phyloP scores from a whole-genome alignment of 129 eudicot genomes.

The Heracleum sosnowskyi region DNA sequence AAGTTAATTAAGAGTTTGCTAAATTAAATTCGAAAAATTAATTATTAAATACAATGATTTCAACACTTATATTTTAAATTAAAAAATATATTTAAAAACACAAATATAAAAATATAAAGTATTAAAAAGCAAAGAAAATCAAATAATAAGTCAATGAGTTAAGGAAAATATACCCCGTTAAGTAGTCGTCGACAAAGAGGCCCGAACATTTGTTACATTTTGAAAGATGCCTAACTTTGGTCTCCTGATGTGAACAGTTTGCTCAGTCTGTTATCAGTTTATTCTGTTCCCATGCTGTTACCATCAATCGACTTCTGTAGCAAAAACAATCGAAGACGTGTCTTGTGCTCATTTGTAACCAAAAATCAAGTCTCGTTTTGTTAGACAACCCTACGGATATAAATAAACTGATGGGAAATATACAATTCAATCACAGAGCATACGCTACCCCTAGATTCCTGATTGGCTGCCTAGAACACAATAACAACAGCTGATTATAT shows the following conservation, averaged over 20 bases:
- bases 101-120: too few species aligned
- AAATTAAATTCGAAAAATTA: too few species aligned
- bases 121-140: too few species aligned
- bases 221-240: neutral
- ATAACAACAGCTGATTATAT: constrained; percentile 2
- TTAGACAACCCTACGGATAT: neutral
- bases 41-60: too few species aligned
- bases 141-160: too few species aligned
- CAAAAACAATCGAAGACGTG: neutral
- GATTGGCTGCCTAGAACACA: neutral
- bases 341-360: neutral
- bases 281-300: neutral
- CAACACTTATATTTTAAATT: too few species aligned
- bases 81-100: too few species aligned
- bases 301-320: neutral
- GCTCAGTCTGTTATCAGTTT: neutral
- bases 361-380: neutral
- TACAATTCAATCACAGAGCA: neutral
- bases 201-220: neutral
- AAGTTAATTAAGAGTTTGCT: too few species aligned
- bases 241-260: neutral
- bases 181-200: too few species aligned
- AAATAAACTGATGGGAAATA: neutral
- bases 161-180: too few species aligned
- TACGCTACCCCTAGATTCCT: neutral